These are phyloP conservation scores for Flaveria trinervia DNA, from an alignment of 129 eudicot genomes.

Conservation along the genomic window DNA sequence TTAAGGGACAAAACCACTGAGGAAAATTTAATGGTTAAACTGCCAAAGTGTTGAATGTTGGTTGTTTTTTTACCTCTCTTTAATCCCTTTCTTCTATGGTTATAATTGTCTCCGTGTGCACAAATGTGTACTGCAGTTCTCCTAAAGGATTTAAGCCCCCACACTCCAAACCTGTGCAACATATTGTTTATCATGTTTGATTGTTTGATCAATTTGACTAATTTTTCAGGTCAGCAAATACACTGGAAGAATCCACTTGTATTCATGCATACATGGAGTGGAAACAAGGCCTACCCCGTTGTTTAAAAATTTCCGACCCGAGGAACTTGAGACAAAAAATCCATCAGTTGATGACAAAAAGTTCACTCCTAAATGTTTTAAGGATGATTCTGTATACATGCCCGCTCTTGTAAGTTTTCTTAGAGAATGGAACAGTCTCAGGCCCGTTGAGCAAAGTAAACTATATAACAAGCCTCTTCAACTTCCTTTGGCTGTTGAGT, in stretches of 20 bases:
- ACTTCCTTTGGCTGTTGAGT: slow-evolving; percentile 80
- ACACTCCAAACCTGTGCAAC: neutral
- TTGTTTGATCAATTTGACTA: neutral
- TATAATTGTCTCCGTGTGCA: neutral
- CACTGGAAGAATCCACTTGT: slow-evolving; percentile 93
- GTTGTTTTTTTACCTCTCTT: neutral
- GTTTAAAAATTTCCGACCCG: slow-evolving; percentile 70
- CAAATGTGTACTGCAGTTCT: neutral
- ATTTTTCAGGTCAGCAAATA: slow-evolving; percentile 78
- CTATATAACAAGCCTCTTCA: slow-evolving; percentile 76
- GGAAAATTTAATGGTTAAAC: neutral
- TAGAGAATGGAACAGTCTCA: slow-evolving; percentile 74
- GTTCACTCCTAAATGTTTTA: slow-evolving; percentile 25
- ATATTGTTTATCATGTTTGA: neutral
- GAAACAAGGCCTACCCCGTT: slow-evolving; percentile 79
- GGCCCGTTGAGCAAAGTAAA: slow-evolving; percentile 68
- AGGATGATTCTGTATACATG: slow-evolving; percentile 47
- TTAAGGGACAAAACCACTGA: neutral
- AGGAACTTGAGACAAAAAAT: slow-evolving; percentile 54
- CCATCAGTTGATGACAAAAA: slow-evolving; percentile 29
- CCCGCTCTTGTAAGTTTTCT: slow-evolving; percentile 60
- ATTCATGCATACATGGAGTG: slow-evolving; percentile 64
- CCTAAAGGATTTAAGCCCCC: slow-evolving; percentile 5
- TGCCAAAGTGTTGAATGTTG: neutral
- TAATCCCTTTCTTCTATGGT: neutral